phyloP scores from a whole-genome alignment of 768 basidiomycete species.

The Auricularia auricula-judae region DNA sequence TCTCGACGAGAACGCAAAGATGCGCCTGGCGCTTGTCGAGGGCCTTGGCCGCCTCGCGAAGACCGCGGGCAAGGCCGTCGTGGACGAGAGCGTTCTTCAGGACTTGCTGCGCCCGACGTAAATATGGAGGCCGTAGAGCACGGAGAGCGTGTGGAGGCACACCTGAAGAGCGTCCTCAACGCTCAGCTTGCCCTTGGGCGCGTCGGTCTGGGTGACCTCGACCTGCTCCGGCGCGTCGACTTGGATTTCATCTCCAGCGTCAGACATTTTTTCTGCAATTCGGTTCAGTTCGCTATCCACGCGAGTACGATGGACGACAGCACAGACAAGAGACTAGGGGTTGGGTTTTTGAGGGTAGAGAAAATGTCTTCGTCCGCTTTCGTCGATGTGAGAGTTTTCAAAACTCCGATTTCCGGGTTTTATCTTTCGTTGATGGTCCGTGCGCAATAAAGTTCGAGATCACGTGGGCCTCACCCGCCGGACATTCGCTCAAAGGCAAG shows the following conservation, averaged over 20 bases:
- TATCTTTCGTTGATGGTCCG: neutral
- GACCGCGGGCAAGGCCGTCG: conserved; percentile 95
- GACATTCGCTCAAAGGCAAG: too few relatives aligned
- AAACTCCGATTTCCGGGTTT: neutral
- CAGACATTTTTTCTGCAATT: conserved; percentile 60
- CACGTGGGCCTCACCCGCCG: too few relatives aligned
- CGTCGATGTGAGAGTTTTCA: conserved; percentile 58
- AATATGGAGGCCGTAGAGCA: neutral
- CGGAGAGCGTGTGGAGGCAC: conserved; percentile 7
- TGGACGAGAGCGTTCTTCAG: conserved; percentile 97
- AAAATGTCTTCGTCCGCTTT: conserved; percentile 90
- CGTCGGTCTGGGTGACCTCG: conserved; percentile 70
- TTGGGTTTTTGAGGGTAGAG: conserved; percentile 10
- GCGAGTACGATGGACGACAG: neutral
- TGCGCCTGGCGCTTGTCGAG: conserved; percentile 98
- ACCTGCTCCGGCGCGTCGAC: conserved; percentile 58
- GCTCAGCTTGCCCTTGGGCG: conserved; percentile 89
- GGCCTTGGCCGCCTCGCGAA: conserved; percentile 95
- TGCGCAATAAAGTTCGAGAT: neutral
- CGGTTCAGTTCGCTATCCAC: conserved; percentile 4
- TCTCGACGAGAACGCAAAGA: conserved; percentile 97
- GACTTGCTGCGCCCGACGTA: conserved; percentile 58
- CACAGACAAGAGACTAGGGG: conserved; percentile 5
- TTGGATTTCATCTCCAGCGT: conserved; percentile 93
- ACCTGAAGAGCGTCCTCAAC: conserved; percentile 94